Conservation (phyloP, 1,139 yeast genomes). For the Hyphopichia wangnamkhiaoensis region DNA sequence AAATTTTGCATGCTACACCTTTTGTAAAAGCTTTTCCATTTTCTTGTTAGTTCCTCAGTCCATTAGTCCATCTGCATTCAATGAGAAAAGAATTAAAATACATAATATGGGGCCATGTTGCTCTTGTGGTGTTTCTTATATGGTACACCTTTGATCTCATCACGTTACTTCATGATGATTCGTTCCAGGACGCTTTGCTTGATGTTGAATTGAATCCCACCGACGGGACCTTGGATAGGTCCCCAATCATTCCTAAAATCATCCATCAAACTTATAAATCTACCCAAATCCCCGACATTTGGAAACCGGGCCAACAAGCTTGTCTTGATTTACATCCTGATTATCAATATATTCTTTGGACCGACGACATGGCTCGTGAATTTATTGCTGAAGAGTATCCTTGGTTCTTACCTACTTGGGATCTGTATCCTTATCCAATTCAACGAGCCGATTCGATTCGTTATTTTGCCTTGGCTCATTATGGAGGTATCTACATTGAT, state of each 20-base stretch:
- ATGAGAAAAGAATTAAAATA: constrained; percentile 64
- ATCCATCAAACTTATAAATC: constrained; percentile 93
- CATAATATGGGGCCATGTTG: constrained; percentile 57
- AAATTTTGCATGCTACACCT: too few relatives aligned
- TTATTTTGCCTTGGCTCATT: constrained; percentile 78
- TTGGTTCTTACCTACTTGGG: constrained; percentile 84
- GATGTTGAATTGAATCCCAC: constrained; percentile 58
- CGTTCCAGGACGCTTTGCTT: constrained; percentile 61
- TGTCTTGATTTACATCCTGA: constrained; percentile 83
- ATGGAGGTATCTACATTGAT: constrained; percentile 90
- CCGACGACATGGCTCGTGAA: constrained; percentile 79
- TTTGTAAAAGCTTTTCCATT: too few relatives aligned
- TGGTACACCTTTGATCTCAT: constrained; percentile 75
- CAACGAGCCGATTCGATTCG: constrained; percentile 93
- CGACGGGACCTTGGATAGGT: constrained; percentile 39
- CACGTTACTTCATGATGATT: constrained; percentile 72
- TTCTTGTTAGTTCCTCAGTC: too few relatives aligned
- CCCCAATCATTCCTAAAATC: constrained; percentile 75
- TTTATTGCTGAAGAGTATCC: constrained; percentile 78
- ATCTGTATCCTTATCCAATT: constrained; percentile 75
- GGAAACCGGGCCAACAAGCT: constrained; percentile 76
- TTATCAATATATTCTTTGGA: constrained; percentile 86
- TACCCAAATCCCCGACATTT: constrained; percentile 70
- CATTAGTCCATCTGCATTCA: too few relatives aligned
- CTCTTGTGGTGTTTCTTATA: constrained; percentile 54